Percentiles rank a stretch among this genome's conserved stretches.
These are phyloP conservation scores for Cavenderia fasciculata DNA, from an alignment of 78 protist species.

Conservation along the genomic window DNA sequence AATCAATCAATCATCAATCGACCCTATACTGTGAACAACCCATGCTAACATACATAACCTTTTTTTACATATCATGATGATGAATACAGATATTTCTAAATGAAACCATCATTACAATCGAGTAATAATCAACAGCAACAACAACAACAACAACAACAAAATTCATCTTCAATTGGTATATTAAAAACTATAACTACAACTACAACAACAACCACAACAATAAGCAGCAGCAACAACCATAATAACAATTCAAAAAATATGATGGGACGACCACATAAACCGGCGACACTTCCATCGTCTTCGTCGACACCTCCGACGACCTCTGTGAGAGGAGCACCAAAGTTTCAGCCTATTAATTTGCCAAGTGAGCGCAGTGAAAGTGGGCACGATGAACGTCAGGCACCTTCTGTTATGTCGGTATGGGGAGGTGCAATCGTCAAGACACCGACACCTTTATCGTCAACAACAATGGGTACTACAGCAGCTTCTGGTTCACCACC, in stretches of 20 bases:
- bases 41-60: too few species aligned
- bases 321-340: neutral
- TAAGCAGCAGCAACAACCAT: too few species aligned
- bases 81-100: too few species aligned
- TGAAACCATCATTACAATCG: too few species aligned
- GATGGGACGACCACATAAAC: constrained; percentile 36
- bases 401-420: constrained; percentile 14
- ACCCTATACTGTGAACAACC: too few species aligned
- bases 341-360: constrained; percentile 43
- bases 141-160: neutral
- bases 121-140: too few species aligned
- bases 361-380: constrained; percentile 61
- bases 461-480: neutral
- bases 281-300: constrained; percentile 11
- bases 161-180: too few species aligned
- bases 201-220: too few species aligned
- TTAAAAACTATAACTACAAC: too few species aligned
- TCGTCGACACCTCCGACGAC: neutral
- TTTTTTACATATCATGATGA: too few species aligned
- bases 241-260: too few species aligned
- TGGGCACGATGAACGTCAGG: neutral
- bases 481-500: neutral
- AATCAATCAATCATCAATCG: too few species aligned
- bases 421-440: constrained; percentile 55
- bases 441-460: neutral